phyloP scores from a whole-genome alignment of 768 basidiomycete genomes.

The Boletales sp. region DNA sequence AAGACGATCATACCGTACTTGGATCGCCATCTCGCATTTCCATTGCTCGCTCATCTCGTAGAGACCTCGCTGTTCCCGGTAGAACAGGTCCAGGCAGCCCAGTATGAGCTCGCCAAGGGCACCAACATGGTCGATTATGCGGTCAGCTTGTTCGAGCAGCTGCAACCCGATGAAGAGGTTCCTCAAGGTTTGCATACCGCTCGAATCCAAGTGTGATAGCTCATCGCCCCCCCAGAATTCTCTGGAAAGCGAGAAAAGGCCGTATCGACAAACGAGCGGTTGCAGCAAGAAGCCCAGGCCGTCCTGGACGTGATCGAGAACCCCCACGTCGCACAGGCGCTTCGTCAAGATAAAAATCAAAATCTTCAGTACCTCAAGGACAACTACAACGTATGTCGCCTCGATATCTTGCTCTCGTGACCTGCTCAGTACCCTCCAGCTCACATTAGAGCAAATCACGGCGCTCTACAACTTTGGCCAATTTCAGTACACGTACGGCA shows the following conservation, averaged over 20 bases:
- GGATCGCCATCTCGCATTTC: constrained; percentile 93
- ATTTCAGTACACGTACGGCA: constrained; percentile 98
- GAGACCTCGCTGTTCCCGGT: constrained; percentile 72
- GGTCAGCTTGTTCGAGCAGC: constrained; percentile 71
- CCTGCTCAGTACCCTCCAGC: constrained; percentile 41
- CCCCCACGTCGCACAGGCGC: constrained; percentile 89
- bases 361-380: constrained; percentile 93
- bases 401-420: constrained; percentile 1
- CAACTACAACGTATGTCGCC: constrained; percentile 70
- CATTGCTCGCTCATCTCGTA: constrained; percentile 83
- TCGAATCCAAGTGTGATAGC: background rate
- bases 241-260: constrained; percentile 77
- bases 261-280: constrained; percentile 75
- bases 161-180: constrained; percentile 67
- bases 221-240: constrained; percentile 57
- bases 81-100: constrained; percentile 80
- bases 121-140: constrained; percentile 99
- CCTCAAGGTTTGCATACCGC: constrained; percentile 53
- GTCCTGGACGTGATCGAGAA: constrained; percentile 96
- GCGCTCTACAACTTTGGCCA: constrained; percentile 97
- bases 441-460: constrained; percentile 92
- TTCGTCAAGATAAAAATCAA: constrained; percentile 96
- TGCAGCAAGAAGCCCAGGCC: constrained; percentile 88
- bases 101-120: constrained; percentile 95
- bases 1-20: constrained; percentile 87